Evolutionary conservation across 495 filamentous ascomycete species (phyloP), one percentile per base, ranked within the genome.

Genomic region (Chaetomium cochliodes): DNA sequence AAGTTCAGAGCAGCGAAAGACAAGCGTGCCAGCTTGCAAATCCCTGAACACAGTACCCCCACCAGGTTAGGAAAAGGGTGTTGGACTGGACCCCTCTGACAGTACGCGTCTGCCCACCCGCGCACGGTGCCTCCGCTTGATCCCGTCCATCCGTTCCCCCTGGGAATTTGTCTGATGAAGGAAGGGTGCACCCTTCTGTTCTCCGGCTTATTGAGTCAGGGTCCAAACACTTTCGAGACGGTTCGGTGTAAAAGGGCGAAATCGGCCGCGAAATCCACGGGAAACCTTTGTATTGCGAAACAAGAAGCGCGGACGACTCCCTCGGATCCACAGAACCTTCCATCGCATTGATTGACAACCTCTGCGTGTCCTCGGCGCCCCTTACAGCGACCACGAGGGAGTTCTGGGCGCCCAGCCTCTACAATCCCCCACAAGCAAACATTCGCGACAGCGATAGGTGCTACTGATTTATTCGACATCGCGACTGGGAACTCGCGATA

Each of bases 321-420:
- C 42, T 33, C 53, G 26, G 59, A 37, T 46, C 15, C 54, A 55
- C 63, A 59, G n/a, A 58, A 55, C 8, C 33, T 37, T 37, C 33
- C 50, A 30, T 51, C 56, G 54, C 50, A 30, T 51, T 60, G 54
- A 25, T 53, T 67, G 22, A 25, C 30, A n/a, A 46, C 39, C 39
- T 61, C 58, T 59, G 41, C 28, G 59, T 55, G 39, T 64, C 49
- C 62, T 63, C 49, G 54, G 62, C 64, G 55, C 55, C 33, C 18
- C 49, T 53, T 8, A 26, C 42, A 28, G 18, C 56, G 55, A 65
- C 69, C 52, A 66, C 62, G 47, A 68, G 62, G 60, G 23, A 69
- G 70, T 70, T 71, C 74, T 75, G 65, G 73, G 74, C 74, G 74
- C 73, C 74, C 69, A 76, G 74, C 68, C 68, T 72, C 62, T 60